Percentiles rank a stretch among this genome's conserved stretches.
These are phyloP conservation scores for Neurospora sp. DNA, from an alignment of 2,329 filamentous ascomycete genomes.

Conservation along the genomic window DNA sequence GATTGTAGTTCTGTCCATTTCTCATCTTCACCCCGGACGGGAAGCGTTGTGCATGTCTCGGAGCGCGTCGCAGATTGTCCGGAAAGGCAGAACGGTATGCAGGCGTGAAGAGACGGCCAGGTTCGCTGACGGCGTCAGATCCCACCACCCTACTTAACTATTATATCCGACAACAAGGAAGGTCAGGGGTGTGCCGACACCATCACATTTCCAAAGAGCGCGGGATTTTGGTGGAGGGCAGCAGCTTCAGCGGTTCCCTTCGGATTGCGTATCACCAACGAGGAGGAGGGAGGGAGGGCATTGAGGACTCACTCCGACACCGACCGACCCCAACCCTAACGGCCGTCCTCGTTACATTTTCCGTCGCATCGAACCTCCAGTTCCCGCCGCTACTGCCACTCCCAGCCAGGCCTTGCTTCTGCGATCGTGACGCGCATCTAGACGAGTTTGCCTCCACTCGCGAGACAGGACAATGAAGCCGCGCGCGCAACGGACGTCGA, in stretches of 20 bases:
- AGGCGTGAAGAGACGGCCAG: not conserved
- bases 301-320: constrained; percentile 3
- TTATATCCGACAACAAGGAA: not conserved
- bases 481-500: constrained; percentile 27
- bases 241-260: not conserved
- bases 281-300: constrained; percentile 2
- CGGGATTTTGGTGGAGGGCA: constrained; percentile 3
- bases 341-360: constrained; percentile 7
- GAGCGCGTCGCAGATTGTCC: not conserved
- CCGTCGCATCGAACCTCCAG: not conserved
- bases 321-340: constrained; percentile 10
- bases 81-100: not conserved
- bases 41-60: constrained; percentile 4
- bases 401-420: not conserved
- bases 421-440: not conserved
- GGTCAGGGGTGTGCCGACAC: constrained; percentile 1
- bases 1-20: not conserved
- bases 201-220: not conserved
- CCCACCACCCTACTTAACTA: not conserved
- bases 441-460: constrained; percentile 12
- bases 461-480: constrained; percentile 33
- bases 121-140: not conserved
- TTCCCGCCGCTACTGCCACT: not conserved
- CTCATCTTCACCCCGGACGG: not conserved
- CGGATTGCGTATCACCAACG: not conserved